A percentile compares a stretch with the other conserved stretches of the same genome.
These are phyloP conservation scores for Avena sativa DNA, from an alignment of 176 grass and related monocot species.

Conservation along the genomic window DNA sequence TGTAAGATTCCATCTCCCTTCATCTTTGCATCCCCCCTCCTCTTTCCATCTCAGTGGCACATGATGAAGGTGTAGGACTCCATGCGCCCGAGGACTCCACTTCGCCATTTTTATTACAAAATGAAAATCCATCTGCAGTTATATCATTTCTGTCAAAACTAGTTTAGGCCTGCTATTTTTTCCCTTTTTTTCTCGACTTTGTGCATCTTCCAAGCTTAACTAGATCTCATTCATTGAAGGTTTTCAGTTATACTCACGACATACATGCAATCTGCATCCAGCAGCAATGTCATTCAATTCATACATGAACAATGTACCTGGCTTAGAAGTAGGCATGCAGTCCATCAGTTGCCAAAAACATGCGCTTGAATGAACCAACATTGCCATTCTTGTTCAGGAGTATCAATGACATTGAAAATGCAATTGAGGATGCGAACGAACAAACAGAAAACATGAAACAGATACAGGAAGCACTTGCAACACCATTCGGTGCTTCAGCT, in stretches of 20 bases:
- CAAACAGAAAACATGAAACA: slow-evolving; percentile 67
- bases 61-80: neutral
- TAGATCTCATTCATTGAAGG: neutral
- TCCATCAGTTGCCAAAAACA: neutral
- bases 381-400: slow-evolving; percentile 42
- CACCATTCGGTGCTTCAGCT: slow-evolving; percentile 53
- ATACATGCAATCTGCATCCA: neutral
- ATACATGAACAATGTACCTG: neutral
- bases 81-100: neutral
- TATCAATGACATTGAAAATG: slow-evolving; percentile 71
- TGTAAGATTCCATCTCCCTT: slow-evolving; percentile 58
- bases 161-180: neutral
- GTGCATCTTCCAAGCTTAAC: neutral
- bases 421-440: slow-evolving; percentile 54
- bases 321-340: neutral
- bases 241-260: neutral
- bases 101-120: neutral
- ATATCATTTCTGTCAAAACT: neutral
- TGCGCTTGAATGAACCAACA: neutral
- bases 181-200: neutral
- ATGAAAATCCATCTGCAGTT: neutral
- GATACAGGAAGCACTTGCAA: slow-evolving; percentile 67
- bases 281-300: neutral
- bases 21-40: neutral
- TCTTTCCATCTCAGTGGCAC: slow-evolving; percentile 3